Conservation (phyloP, 1,139 yeast genomes). For the Kodamaea sp. region DNA sequence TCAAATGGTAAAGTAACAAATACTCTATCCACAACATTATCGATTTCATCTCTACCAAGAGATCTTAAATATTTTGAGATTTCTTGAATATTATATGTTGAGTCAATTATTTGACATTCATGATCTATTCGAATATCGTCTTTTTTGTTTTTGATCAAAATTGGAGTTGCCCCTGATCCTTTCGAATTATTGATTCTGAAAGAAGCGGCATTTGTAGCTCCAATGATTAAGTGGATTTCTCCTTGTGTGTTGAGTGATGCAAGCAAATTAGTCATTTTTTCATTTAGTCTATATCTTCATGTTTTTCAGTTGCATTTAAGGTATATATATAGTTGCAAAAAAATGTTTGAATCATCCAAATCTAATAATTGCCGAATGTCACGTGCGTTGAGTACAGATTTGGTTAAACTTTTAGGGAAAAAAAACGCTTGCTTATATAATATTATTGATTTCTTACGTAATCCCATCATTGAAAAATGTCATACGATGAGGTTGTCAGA, state of each 20-base stretch:
- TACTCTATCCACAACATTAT: conserved; percentile 66
- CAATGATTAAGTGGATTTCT: conserved; percentile 62
- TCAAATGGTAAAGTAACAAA: conserved; percentile 52
- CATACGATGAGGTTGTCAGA: neutral
- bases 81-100: conserved; percentile 26
- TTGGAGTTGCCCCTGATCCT: conserved; percentile 56
- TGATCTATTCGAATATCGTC: conserved; percentile 3
- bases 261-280: conserved; percentile 34
- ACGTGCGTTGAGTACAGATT: conserved; percentile 14
- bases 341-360: neutral
- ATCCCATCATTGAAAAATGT: neutral
- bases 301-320: neutral
- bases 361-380: conserved; percentile 18
- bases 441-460: neutral
- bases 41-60: conserved; percentile 64
- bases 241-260: conserved; percentile 49
- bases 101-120: conserved; percentile 7
- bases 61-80: conserved; percentile 30
- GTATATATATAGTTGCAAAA: conserved; percentile 6
- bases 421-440: neutral
- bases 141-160: conserved; percentile 30
- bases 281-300: neutral
- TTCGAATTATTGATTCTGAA: conserved; percentile 48
- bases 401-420: neutral
- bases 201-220: conserved; percentile 50